Evolutionary conservation across 139 green algal species (phyloP).

Genomic region (Limnomonas spitsbergensis): DNA sequence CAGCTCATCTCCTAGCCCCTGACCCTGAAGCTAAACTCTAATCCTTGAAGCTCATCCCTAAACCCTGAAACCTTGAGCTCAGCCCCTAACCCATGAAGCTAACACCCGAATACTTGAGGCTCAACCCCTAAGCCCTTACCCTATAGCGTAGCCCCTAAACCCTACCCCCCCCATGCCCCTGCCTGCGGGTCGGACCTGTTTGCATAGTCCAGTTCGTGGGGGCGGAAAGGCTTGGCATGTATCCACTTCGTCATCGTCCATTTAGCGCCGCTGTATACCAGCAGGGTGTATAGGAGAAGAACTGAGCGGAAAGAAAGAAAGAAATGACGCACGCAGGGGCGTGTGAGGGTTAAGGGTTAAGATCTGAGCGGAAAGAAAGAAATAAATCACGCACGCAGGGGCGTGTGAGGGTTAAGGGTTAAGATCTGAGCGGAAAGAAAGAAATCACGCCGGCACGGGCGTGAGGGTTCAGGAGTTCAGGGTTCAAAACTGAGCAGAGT

Average conservation of each 20-base stretch:
- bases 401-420: no score
- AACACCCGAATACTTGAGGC: not conserved
- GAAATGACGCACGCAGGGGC: no score
- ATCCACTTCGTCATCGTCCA: constrained; percentile 59
- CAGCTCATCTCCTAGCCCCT: no score
- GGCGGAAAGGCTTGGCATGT: constrained; percentile 42
- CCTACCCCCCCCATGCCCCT: not conserved
- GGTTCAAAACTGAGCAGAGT: no score
- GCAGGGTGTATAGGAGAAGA: not conserved
- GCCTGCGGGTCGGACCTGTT: not conserved
- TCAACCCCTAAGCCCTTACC: not conserved
- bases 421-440: no score
- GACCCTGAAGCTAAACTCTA: no score
- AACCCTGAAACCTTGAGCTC: not conserved
- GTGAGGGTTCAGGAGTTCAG: no score
- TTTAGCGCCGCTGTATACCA: constrained; percentile 22
- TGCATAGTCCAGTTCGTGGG: constrained; percentile 18
- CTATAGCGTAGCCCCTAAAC: not conserved
- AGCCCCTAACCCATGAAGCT: not conserved
- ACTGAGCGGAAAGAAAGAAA: not conserved
- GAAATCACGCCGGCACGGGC: no score
- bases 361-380: no score
- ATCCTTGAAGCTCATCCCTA: no score
- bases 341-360: no score
- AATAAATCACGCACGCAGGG: no score